Conservation (phyloP, 345 rosid species). For the Linum usitatissimum region DNA sequence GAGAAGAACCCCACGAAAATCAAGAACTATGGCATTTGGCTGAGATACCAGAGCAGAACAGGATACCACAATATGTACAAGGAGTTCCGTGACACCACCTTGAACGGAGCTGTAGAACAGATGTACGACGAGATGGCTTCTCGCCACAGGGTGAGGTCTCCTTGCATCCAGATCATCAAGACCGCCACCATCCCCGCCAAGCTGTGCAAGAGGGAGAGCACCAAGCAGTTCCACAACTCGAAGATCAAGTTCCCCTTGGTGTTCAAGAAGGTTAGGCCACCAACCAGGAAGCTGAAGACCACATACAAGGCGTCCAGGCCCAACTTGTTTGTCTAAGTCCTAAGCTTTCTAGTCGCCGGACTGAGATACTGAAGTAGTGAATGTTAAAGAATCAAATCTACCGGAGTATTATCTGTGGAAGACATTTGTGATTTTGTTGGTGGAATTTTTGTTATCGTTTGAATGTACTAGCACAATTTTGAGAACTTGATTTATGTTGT, state of each 20-base stretch:
- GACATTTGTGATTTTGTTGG: not conserved
- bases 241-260: not conserved
- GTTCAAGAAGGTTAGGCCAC: not conserved
- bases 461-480: not conserved
- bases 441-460: not conserved
- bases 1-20: not conserved
- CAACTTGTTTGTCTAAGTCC: not conserved
- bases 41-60: not conserved
- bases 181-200: not conserved
- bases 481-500: not conserved
- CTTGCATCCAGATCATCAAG: not conserved
- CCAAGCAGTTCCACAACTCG: not conserved
- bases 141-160: not conserved
- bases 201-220: slow-evolving; percentile 1
- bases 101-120: not conserved
- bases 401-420: not conserved
- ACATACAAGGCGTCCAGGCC: not conserved
- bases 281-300: not conserved
- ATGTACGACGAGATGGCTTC: not conserved
- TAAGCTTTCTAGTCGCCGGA: not conserved
- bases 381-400: not conserved
- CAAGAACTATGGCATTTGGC: not conserved
- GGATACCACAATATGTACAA: not conserved
- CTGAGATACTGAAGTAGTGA: not conserved
- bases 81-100: not conserved